Evolutionary conservation across 2,329 filamentous ascomycete species (phyloP).

Genomic region (Aspergillus japonicus): DNA sequence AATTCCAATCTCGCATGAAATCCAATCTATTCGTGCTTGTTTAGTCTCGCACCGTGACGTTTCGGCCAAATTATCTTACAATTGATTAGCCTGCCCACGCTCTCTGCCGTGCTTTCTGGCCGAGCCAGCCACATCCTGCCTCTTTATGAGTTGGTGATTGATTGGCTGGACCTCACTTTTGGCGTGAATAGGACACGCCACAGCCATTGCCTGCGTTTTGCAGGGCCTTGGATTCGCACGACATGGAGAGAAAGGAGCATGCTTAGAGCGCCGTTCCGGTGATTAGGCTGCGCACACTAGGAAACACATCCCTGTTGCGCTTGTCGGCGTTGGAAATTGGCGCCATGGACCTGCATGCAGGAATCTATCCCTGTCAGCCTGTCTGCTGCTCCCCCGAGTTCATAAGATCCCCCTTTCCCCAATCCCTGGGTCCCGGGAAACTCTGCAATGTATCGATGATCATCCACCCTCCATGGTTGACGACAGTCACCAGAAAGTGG

Average conservation of each 20-base stretch:
- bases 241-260: not conserved
- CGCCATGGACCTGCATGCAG: no score
- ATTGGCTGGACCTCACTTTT: no score
- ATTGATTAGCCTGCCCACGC: not conserved
- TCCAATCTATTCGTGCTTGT: not conserved
- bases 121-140: not conserved
- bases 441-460: not conserved
- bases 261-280: not conserved
- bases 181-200: not conserved
- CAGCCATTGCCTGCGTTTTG: not conserved
- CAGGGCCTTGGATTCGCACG: not conserved
- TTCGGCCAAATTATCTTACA: not conserved
- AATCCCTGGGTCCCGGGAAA: no score
- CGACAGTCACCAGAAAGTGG: constrained; percentile 23
- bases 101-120: not conserved
- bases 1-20: no score
- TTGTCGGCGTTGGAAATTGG: no score
- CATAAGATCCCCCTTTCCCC: not conserved
- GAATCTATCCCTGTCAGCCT: no score
- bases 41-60: not conserved
- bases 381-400: no score
- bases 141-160: no score
- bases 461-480: constrained; percentile 15
- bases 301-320: no score
- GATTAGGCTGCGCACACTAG: no score